These are phyloP conservation scores for Rhodotorula taiwanensis DNA, from an alignment of 768 basidiomycete species.

Conservation along the genomic window DNA sequence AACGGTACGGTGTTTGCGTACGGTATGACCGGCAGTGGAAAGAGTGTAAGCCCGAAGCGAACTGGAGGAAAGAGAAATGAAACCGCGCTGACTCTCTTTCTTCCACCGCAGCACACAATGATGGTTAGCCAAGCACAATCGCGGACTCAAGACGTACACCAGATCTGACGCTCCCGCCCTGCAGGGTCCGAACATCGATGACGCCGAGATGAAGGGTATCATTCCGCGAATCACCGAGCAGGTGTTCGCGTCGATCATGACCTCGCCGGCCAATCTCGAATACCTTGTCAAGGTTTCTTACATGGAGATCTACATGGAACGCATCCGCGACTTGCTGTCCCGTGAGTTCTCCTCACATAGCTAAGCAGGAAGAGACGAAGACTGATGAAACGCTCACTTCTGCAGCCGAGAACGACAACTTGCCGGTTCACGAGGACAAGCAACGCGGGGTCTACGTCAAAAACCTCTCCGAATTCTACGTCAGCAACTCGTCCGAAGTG, in stretches of 20 bases:
- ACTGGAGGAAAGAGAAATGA: no score
- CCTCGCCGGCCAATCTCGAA: constrained; percentile 89
- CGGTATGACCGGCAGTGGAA: constrained; percentile 76
- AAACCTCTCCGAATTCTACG: constrained; percentile 94
- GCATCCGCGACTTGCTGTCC: constrained; percentile 85
- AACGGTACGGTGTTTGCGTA: constrained; percentile 89
- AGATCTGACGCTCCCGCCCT: neutral
- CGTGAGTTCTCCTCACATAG: constrained; percentile 54
- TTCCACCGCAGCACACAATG: constrained; percentile 65
- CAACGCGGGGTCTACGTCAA: constrained; percentile 96
- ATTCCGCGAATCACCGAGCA: constrained; percentile 98
- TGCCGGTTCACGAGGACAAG: constrained; percentile 98
- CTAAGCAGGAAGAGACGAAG: fast-evolving
- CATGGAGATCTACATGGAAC: constrained; percentile 99
- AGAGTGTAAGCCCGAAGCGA: constrained; percentile 49
- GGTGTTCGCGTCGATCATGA: constrained; percentile 94
- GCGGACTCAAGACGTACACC: neutral
- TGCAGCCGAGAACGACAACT: constrained; percentile 89
- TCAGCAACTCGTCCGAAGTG: constrained; percentile 87
- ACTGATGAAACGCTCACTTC: neutral
- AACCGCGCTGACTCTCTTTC: neutral
- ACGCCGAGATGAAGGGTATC: constrained; percentile 84
- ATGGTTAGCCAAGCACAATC: constrained; percentile 57
- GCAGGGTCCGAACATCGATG: constrained; percentile 95
- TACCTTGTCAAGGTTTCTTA: constrained; percentile 99